These are phyloP conservation scores for Neocucurbitaria cava DNA, from an alignment of 2,329 filamentous ascomycete genomes.

Conservation along the genomic window DNA sequence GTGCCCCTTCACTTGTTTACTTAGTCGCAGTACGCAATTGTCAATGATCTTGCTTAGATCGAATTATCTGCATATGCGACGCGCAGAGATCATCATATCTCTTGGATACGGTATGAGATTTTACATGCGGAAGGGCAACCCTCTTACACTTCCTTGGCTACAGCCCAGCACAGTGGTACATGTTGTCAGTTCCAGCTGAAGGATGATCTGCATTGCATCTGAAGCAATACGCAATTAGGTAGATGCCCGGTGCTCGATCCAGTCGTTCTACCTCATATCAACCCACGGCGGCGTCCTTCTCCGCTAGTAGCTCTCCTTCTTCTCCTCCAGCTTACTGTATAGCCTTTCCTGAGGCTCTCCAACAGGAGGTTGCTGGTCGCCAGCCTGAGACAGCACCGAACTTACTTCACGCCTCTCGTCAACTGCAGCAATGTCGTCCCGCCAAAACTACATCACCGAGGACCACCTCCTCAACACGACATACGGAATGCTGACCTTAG, in stretches of 20 bases:
- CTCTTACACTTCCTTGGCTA: background rate
- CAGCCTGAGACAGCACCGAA: background rate
- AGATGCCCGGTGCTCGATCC: background rate
- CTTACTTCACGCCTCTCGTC: background rate
- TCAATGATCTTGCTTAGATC: background rate
- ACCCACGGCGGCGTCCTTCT: background rate
- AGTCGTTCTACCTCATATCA: background rate
- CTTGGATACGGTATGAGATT: background rate
- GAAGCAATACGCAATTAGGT: background rate
- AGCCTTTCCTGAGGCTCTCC: background rate
- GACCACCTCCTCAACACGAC: background rate
- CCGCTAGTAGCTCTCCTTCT: background rate
- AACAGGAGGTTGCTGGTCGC: background rate
- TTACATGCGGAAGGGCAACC: background rate
- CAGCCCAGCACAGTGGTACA: background rate
- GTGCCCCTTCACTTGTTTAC: background rate
- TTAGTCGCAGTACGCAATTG: background rate
- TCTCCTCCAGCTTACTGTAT: background rate
- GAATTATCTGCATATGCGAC: no score
- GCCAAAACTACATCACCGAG: slow-evolving; percentile 4
- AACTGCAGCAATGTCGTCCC: background rate
- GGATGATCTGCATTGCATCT: background rate
- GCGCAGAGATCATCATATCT: no score
- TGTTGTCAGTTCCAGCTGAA: background rate
- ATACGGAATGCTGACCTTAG: slow-evolving; percentile 1